phyloP scores from a whole-genome alignment of 305 asterid genomes.

The Fraxinus latifolia region DNA sequence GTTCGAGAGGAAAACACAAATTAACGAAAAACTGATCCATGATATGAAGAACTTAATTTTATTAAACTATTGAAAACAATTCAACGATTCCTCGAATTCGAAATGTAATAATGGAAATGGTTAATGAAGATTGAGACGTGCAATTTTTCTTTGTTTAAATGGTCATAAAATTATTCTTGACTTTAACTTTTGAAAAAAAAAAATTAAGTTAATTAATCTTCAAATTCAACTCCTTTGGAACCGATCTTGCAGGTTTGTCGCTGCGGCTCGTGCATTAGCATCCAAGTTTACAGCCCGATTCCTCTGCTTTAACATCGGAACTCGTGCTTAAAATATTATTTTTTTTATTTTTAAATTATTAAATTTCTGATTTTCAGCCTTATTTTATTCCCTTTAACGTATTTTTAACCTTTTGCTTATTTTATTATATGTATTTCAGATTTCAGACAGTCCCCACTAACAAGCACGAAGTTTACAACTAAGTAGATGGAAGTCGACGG shows the following conservation, averaged over 20 bases:
- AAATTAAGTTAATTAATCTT: neutral
- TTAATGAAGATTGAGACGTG: neutral
- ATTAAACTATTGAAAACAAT: neutral
- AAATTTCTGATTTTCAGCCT: slow-evolving; percentile 20
- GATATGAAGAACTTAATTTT: neutral
- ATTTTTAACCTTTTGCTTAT: slow-evolving; percentile 1
- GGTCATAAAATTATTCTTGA: neutral
- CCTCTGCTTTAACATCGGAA: slow-evolving; percentile 30
- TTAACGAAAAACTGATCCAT: neutral
- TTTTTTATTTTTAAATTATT: neutral
- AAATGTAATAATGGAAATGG: neutral
- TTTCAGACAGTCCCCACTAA: slow-evolving; percentile 25
- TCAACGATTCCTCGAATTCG: neutral
- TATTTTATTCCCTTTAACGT: neutral
- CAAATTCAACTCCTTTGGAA: slow-evolving; percentile 26
- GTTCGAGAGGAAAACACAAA: neutral
- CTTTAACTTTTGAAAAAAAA: neutral
- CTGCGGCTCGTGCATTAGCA: slow-evolving; percentile 46
- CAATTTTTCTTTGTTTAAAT: neutral
- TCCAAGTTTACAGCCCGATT: slow-evolving; percentile 44
- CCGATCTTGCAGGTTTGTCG: slow-evolving; percentile 54
- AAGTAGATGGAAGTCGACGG: neutral
- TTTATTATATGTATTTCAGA: slow-evolving; percentile 10
- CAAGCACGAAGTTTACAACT: slow-evolving; percentile 34
- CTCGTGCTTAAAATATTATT: slow-evolving; percentile 22